Conservation (phyloP, 192 early-diverging fungal species). For the Coemansia sp. region DNA sequence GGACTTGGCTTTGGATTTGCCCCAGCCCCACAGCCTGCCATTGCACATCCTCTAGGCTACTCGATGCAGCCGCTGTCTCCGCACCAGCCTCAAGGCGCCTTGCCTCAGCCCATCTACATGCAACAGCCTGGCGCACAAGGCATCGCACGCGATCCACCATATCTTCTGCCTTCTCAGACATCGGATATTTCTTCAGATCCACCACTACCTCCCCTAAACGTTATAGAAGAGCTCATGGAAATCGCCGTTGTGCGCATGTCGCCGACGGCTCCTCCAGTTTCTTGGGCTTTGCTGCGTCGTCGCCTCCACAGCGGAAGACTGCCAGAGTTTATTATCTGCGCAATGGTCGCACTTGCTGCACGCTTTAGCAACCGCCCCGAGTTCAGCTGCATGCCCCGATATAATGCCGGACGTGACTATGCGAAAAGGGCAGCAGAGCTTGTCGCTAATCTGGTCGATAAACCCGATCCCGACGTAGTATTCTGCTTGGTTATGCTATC, state of each 20-base stretch:
- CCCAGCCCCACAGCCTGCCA: slow-evolving; percentile 29
- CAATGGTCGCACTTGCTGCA: slow-evolving; percentile 38
- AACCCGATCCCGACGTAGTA: slow-evolving; percentile 50
- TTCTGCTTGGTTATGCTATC: slow-evolving; percentile 47
- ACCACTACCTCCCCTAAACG: slow-evolving; percentile 32
- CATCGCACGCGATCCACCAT: slow-evolving; percentile 12
- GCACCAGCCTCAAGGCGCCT: slow-evolving; percentile 9
- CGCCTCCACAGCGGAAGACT: slow-evolving; percentile 46
- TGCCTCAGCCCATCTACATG: slow-evolving; percentile 2
- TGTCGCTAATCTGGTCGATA: slow-evolving; percentile 40
- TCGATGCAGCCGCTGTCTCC: slow-evolving; percentile 6
- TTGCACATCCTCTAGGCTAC: slow-evolving; percentile 37
- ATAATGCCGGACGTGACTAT: slow-evolving; percentile 50
- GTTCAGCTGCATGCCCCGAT: slow-evolving; percentile 46
- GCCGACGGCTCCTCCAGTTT: slow-evolving; percentile 39
- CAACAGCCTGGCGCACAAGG: slow-evolving; percentile 6
- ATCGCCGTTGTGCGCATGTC: slow-evolving; percentile 38
- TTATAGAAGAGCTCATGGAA: slow-evolving; percentile 52
- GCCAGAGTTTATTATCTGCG: slow-evolving; percentile 47
- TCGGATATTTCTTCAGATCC: not conserved
- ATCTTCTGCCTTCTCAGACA: not conserved
- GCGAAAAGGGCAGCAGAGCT: slow-evolving; percentile 52
- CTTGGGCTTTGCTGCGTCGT: slow-evolving; percentile 24
- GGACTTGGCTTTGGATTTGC: slow-evolving; percentile 46
- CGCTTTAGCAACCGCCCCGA: slow-evolving; percentile 50